These are phyloP conservation scores for Zygosaccharomyces sapae DNA, from an alignment of 1,139 yeast species.

Conservation along the genomic window DNA sequence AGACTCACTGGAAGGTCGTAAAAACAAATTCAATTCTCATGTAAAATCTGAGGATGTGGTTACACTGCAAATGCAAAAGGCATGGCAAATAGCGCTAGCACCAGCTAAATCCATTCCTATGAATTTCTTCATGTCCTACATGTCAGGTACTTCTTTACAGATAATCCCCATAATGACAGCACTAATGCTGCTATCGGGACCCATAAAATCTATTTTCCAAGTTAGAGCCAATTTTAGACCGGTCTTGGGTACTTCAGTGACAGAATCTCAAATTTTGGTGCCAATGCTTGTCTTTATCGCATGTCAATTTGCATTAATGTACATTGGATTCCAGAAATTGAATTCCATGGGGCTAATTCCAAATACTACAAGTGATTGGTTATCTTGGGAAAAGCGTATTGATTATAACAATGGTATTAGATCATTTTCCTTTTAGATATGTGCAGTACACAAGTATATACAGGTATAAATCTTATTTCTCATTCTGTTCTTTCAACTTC, in stretches of 20 bases:
- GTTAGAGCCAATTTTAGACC: conserved; percentile 47
- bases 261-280: conserved; percentile 42
- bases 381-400: conserved; percentile 69
- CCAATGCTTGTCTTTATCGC: conserved; percentile 50
- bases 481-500: conserved; percentile 29
- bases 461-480: conserved; percentile 7
- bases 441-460: not conserved
- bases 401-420: conserved; percentile 20
- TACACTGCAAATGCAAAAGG: conserved; percentile 54
- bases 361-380: conserved; percentile 83
- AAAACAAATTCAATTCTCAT: conserved; percentile 12
- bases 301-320: conserved; percentile 62
- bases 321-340: conserved; percentile 79
- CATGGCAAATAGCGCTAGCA: conserved; percentile 81
- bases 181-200: conserved; percentile 72
- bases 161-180: conserved; percentile 91
- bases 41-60: conserved; percentile 32
- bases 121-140: conserved; percentile 86
- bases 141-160: conserved; percentile 89
- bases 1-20: conserved; percentile 8
- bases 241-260: conserved; percentile 38
- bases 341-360: conserved; percentile 90
- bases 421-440: conserved; percentile 21
- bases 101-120: conserved; percentile 87
- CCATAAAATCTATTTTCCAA: conserved; percentile 64